These are phyloP conservation scores for Neurospora sp. DNA, from an alignment of 495 filamentous ascomycete genomes.

Conservation along the genomic window DNA sequence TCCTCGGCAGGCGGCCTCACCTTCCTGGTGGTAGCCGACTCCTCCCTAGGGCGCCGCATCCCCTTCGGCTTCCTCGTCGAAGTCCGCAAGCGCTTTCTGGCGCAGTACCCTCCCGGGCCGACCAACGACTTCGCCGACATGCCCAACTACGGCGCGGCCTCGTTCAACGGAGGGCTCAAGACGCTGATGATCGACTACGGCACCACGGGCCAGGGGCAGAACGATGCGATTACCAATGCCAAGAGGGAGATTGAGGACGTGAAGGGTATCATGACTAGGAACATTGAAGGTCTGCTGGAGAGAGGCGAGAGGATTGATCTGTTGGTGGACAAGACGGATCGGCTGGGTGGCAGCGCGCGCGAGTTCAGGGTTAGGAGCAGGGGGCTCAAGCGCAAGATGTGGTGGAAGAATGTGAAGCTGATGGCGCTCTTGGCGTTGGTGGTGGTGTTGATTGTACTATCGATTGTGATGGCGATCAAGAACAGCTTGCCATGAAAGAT, in stretches of 20 bases:
- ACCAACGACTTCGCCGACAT: slow-evolving; percentile 62
- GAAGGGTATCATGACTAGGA: slow-evolving; percentile 94
- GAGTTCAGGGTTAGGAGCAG: slow-evolving; percentile 83
- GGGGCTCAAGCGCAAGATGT: slow-evolving; percentile 84
- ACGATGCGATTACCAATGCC: slow-evolving; percentile 77
- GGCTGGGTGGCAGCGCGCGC: slow-evolving; percentile 71
- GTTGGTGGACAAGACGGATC: slow-evolving; percentile 94
- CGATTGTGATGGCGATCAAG: slow-evolving; percentile 35
- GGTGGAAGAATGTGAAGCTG: slow-evolving; percentile 98
- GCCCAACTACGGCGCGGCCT: slow-evolving; percentile 81
- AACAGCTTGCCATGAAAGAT: slow-evolving; percentile 15
- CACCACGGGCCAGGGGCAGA: slow-evolving; percentile 56
- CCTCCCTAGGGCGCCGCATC: slow-evolving; percentile 68
- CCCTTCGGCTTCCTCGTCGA: slow-evolving; percentile 88
- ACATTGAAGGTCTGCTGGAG: slow-evolving; percentile 94
- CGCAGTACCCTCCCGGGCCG: slow-evolving; percentile 53
- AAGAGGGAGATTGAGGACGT: slow-evolving; percentile 88
- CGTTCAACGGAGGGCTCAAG: slow-evolving; percentile 73
- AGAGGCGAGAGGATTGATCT: slow-evolving; percentile 90
- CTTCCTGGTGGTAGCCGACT: slow-evolving; percentile 71
- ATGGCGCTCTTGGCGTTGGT: slow-evolving; percentile 82
- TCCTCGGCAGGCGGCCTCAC: slow-evolving; percentile 67
- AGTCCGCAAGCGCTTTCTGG: slow-evolving; percentile 79
- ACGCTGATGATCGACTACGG: slow-evolving; percentile 76
- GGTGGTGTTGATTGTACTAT: slow-evolving; percentile 62